These are phyloP conservation scores for Fraxinus paxiana DNA, from an alignment of 305 asterid genomes.

Conservation along the genomic window DNA sequence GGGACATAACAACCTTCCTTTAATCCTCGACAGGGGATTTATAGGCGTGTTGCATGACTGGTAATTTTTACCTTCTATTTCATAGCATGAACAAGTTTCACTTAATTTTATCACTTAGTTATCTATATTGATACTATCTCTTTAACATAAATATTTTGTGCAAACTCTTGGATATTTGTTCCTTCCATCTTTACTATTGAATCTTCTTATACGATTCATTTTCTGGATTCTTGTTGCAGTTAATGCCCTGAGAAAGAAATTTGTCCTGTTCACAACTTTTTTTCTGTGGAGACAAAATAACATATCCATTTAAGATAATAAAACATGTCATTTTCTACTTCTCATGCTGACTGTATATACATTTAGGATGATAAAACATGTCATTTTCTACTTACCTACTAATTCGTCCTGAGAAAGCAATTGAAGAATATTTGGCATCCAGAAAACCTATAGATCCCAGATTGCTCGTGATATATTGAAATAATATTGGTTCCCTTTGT, in stretches of 20 bases:
- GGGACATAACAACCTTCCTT: constrained; percentile 70
- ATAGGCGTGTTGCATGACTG: constrained; percentile 90
- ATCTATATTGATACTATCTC: background rate
- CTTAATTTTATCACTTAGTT: background rate
- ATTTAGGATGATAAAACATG: background rate
- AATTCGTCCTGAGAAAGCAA: background rate
- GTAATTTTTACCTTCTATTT: constrained; percentile 40
- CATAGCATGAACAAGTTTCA: background rate
- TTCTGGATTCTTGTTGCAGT: constrained; percentile 6
- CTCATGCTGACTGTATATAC: background rate
- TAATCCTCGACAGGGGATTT: constrained; percentile 82
- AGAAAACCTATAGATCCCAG: background rate
- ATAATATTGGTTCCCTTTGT: background rate
- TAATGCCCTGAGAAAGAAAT: background rate
- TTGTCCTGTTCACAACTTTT: background rate
- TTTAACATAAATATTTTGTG: background rate
- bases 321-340: background rate
- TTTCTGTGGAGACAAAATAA: background rate
- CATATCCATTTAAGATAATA: background rate
- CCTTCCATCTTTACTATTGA: constrained; percentile 5
- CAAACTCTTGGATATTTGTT: constrained; percentile 4
- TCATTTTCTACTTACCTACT: background rate
- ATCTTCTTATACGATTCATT: background rate
- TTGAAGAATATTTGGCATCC: background rate
- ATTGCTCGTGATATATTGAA: background rate